A percentile compares a stretch with the other conserved stretches of the same genome.
Evolutionary conservation across 257 asterid species (phyloP).

Genomic region (Eustoma russellianum): DNA sequence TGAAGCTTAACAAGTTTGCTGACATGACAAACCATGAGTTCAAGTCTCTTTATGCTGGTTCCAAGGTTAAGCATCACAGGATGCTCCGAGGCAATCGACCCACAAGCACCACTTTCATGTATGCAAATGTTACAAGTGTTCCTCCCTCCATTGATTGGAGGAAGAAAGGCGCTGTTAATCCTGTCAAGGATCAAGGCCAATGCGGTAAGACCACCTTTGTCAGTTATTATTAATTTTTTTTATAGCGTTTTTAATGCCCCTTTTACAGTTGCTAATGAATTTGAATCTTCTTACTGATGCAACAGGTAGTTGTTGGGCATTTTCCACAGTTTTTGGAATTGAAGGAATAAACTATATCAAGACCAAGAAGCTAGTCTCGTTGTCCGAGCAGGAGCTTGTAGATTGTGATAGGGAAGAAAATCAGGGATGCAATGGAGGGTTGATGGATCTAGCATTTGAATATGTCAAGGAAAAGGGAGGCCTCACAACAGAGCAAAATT

Average conservation of each 20-base stretch:
- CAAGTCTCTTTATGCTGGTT: conserved; percentile 44
- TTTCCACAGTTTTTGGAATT: conserved; percentile 74
- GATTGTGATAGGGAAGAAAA: conserved; percentile 66
- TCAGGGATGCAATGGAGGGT: conserved; percentile 81
- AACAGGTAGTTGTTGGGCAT: conserved; percentile 74
- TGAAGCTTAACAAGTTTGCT: conserved; percentile 74
- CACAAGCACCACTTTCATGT: conserved; percentile 43
- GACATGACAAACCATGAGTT: conserved; percentile 93
- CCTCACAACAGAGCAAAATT: conserved; percentile 50
- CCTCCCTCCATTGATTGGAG: conserved; percentile 86
- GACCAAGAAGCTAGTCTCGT: conserved; percentile 48
- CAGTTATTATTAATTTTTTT: not conserved
- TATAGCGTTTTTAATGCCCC: no score
- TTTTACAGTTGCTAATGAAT: no score
- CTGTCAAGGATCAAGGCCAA: conserved; percentile 77
- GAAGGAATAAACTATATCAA: conserved; percentile 80
- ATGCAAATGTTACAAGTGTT: conserved; percentile 32
- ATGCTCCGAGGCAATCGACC: conserved; percentile 35
- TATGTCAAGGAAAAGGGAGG: conserved; percentile 64
- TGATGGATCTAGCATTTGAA: conserved; percentile 74
- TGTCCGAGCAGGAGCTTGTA: conserved; percentile 84
- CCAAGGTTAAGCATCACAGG: conserved; percentile 58
- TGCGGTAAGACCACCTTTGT: conserved; percentile 43
- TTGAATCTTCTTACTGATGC: no score
- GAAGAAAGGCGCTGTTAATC: conserved; percentile 62